Evolutionary conservation across 139 green algal species (phyloP), one percentile per base, ranked within the genome.

Genomic region (Micractinium sp.): DNA sequence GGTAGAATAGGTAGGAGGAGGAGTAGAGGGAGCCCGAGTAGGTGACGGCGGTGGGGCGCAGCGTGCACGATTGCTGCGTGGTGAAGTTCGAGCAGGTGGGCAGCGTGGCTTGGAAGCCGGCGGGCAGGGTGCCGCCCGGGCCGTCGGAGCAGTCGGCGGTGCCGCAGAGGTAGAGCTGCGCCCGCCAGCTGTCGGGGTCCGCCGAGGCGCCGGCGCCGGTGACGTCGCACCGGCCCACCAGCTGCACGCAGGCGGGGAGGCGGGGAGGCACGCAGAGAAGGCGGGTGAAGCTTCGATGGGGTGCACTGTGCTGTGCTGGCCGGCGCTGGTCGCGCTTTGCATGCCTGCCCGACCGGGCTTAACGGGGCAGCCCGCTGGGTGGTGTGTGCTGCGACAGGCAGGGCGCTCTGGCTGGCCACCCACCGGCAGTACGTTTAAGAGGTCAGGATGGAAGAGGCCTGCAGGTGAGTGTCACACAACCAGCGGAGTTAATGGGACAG

Each of bases 131-230:
- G 3, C 27, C 39, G 3, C 27, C 23, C 15, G 73, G 29, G 39
- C 77, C 77, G 77, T 33, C 27, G 13, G 39, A 31, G 77, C 25
- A 60, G 77, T 33, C 27, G 77, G 0, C 22, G 77, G 77, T 83
- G 77, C 77, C 77, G 77, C 77, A 83, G 2, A 83, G 77, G 39
- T 83, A 83, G 22, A 83, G 77, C 77, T 83, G 77, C 39, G 39
- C 77, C 19, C 77, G 77, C 77, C 77, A 83, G 39, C 25, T n/a
- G 77, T 22, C 39, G 1, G 38, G 33, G 38, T 83, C 39, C 7
- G 23, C 25, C 9, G 35, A 63, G 3, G 77, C 77, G 39, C 77
- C 77, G 4, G 38, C 27, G 39, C 77, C 77, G 38, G 23, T 66
- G 18, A 47, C 77, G 77, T 83, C 20, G 38, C 77, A 83, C 13